Evolutionary conservation across 2,329 filamentous ascomycete genomes (phyloP), one percentile per base, ranked within the genome.

Genomic region (Nemania sp.): DNA sequence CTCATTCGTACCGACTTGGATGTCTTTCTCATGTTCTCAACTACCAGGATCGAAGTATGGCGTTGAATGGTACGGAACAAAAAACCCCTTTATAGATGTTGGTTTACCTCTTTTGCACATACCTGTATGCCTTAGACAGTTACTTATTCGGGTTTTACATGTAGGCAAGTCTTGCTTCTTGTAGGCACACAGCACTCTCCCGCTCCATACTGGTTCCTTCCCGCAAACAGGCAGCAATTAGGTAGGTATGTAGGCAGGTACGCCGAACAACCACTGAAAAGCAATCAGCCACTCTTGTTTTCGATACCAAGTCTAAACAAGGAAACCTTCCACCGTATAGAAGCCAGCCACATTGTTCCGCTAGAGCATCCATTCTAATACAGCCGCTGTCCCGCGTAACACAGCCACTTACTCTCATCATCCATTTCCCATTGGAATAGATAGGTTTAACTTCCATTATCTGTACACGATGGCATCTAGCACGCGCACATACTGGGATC

Each of bases 401-500:
- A 8, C 29, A 32, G 29, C 29, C 8, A n/a, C 8, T 32, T 8
- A 32, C 29, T 32, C 29, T 32, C 5, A 32, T 8, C 29, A 32
- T 5, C 29, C 29, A 32, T 8, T 4, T 5, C 29, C 29, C 29
- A 32, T 32, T 8, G 8, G 8, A 8, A 32, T 8, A 5, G 29
- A 32, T 32, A 32, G 29, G 4, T 32, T 32, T 49, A 24, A 45
- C 26, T 26, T 5, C 8, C 20, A 26, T 26, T 49, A 8, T 13
- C 10, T 26, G 0, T 1, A 15, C 41, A 41, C 20, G 7, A 69
- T 66, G 69, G 56, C 55, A 35, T 29, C 55, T 13, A 5, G 64
- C 22, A 8, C 38, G 7, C 58, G 18, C 47, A 1, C 15, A 2
- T 64, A 26, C 26, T 61, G 65, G 68, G 59, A 65, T 29, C 1